These are phyloP conservation scores for Kodamaea neixiangensis DNA, from an alignment of 805 yeast species.

Conservation along the genomic window DNA sequence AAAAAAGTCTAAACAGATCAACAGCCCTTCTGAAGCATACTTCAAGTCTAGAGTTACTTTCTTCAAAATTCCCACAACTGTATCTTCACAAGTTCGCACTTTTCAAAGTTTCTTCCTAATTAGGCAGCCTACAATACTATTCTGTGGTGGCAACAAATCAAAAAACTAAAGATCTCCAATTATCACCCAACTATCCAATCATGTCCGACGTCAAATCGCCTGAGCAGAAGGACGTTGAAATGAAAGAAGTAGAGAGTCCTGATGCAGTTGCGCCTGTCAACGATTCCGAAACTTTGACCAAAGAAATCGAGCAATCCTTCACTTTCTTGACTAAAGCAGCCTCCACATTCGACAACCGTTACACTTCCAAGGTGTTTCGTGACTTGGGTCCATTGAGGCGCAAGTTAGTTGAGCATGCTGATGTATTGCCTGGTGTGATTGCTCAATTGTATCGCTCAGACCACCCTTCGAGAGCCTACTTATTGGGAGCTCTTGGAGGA, in stretches of 20 bases:
- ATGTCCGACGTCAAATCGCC: conserved; percentile 9
- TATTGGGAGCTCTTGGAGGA: conserved; percentile 31
- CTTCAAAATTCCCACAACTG: neutral
- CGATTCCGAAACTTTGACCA: conserved; percentile 21
- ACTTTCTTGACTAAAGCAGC: conserved; percentile 61
- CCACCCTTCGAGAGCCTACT: conserved; percentile 42
- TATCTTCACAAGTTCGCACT: neutral
- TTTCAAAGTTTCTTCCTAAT: neutral
- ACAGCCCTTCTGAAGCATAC: too few species aligned
- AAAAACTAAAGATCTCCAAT: neutral
- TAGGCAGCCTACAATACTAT: neutral
- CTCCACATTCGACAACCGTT: conserved; percentile 78
- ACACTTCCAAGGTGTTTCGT: conserved; percentile 80
- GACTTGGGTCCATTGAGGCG: conserved; percentile 78
- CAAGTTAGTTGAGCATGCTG: conserved; percentile 48
- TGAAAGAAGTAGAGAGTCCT: conserved; percentile 19
- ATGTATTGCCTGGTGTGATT: conserved; percentile 57
- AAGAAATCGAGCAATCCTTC: conserved; percentile 45
- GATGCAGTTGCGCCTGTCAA: conserved; percentile 6
- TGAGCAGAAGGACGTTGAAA: conserved; percentile 18
- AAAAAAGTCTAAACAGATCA: too few species aligned
- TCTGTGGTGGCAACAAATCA: conserved; percentile 10
- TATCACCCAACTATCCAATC: neutral
- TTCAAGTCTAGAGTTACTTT: too few species aligned
- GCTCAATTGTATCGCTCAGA: conserved; percentile 54